These are phyloP conservation scores for Fusarium chlamydosporum DNA, from an alignment of 2,329 filamentous ascomycete species.

Conservation along the genomic window DNA sequence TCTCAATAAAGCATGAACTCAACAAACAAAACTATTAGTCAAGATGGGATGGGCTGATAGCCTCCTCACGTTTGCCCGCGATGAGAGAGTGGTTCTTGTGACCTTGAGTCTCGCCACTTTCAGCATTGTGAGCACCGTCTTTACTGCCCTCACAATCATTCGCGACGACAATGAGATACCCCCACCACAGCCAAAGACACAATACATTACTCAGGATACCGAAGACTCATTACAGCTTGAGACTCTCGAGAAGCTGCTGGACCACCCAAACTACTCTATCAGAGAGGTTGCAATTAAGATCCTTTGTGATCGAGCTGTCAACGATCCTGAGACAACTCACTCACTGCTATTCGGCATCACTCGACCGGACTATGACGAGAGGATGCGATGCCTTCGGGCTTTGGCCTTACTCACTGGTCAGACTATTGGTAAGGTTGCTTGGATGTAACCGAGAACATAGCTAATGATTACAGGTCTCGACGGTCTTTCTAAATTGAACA, in stretches of 20 bases:
- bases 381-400: constrained; percentile 69
- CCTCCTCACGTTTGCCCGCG: constrained; percentile 56
- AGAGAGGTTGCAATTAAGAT: constrained; percentile 76
- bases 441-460: not conserved
- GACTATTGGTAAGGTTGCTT: constrained; percentile 50
- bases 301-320: constrained; percentile 69
- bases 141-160: constrained; percentile 70
- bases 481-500: constrained; percentile 64
- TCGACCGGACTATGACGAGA: constrained; percentile 69
- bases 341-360: constrained; percentile 71
- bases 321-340: constrained; percentile 68
- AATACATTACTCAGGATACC: constrained; percentile 81
- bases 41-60: constrained; percentile 59
- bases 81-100: constrained; percentile 68
- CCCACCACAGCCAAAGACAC: constrained; percentile 73
- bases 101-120: constrained; percentile 71
- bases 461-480: constrained; percentile 52
- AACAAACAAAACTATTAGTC: constrained; percentile 27
- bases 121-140: constrained; percentile 70
- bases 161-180: constrained; percentile 77
- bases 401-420: constrained; percentile 67
- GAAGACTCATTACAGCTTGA: constrained; percentile 77
- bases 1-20: constrained; percentile 30
- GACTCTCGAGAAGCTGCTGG: constrained; percentile 76
- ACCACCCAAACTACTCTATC: constrained; percentile 80